Evolutionary conservation across 768 basidiomycete species (phyloP).

Genomic region (Flagelloscypha sp.): DNA sequence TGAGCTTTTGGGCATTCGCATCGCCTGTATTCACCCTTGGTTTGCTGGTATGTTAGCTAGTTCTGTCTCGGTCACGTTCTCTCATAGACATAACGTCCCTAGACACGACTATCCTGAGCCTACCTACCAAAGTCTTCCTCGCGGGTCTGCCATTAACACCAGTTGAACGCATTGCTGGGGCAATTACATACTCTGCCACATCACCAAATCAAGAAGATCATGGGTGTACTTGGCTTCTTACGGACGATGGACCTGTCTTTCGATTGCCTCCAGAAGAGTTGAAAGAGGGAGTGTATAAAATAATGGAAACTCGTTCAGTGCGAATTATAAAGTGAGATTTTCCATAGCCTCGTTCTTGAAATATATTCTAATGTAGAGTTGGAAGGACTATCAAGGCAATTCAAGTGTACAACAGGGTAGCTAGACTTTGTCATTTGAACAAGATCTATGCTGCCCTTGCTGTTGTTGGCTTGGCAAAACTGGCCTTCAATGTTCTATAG

Average conservation of each 20-base stretch:
- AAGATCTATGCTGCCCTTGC: too few species aligned
- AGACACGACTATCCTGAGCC: constrained; percentile 20
- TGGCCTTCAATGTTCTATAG: too few species aligned
- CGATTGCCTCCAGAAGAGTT: constrained; percentile 16
- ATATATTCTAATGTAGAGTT: too few species aligned
- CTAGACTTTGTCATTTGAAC: too few species aligned
- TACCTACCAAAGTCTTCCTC: constrained; percentile 8
- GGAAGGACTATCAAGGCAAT: too few species aligned
- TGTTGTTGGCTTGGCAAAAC: too few species aligned
- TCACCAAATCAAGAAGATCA: constrained; percentile 16
- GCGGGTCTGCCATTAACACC: constrained; percentile 24
- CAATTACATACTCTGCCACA: constrained; percentile 23
- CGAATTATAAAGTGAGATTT: too few species aligned
- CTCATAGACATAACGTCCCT: background rate
- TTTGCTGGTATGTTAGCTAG: constrained; percentile 17
- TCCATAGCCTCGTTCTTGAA: too few species aligned
- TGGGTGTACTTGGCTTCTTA: constrained; percentile 20
- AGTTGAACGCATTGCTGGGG: constrained; percentile 20
- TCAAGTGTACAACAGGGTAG: too few species aligned
- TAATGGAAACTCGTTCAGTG: constrained; percentile 18
- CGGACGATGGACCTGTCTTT: constrained; percentile 21
- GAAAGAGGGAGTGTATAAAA: constrained; percentile 20
- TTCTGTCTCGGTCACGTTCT: background rate
- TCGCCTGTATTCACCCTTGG: constrained; percentile 22
- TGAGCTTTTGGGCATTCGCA: constrained; percentile 12